phyloP scores from a whole-genome alignment of 345 rosid genomes.

The Brassica cretica region DNA sequence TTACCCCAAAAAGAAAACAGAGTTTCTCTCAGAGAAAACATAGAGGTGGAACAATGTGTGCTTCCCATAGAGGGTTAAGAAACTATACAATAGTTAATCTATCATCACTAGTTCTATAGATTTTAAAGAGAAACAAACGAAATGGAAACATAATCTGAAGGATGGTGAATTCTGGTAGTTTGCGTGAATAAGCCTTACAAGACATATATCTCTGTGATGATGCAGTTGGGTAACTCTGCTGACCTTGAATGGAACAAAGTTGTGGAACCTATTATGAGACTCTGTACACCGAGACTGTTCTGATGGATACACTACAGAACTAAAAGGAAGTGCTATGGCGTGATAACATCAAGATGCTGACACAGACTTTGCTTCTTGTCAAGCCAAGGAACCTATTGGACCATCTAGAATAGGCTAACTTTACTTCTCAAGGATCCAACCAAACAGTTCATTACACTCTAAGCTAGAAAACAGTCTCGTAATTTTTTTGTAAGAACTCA shows the following conservation, averaged over 20 bases:
- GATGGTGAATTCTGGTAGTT: background rate
- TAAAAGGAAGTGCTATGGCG: constrained; percentile 54
- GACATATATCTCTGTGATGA: constrained; percentile 16
- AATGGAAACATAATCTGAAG: background rate
- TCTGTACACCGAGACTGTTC: constrained; percentile 52
- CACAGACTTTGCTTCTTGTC: background rate
- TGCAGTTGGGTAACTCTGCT: constrained; percentile 37
- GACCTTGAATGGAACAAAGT: constrained; percentile 55
- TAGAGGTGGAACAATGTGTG: background rate
- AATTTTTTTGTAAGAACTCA: too few relatives aligned
- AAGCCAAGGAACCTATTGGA: background rate
- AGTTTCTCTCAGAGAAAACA: background rate
- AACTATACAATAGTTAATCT: background rate
- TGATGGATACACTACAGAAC: constrained; percentile 59
- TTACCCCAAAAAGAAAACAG: background rate
- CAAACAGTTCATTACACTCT: too few relatives aligned
- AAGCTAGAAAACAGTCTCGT: too few relatives aligned
- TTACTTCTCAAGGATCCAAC: too few relatives aligned
- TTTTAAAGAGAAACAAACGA: background rate
- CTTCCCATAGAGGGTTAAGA: background rate
- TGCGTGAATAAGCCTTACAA: background rate
- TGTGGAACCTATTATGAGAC: constrained; percentile 46
- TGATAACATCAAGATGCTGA: constrained; percentile 28
- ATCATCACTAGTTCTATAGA: background rate
- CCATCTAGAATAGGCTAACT: background rate